Conservation (phyloP, 352 stramenopile genomes). For the Globisporangium radiosum region DNA sequence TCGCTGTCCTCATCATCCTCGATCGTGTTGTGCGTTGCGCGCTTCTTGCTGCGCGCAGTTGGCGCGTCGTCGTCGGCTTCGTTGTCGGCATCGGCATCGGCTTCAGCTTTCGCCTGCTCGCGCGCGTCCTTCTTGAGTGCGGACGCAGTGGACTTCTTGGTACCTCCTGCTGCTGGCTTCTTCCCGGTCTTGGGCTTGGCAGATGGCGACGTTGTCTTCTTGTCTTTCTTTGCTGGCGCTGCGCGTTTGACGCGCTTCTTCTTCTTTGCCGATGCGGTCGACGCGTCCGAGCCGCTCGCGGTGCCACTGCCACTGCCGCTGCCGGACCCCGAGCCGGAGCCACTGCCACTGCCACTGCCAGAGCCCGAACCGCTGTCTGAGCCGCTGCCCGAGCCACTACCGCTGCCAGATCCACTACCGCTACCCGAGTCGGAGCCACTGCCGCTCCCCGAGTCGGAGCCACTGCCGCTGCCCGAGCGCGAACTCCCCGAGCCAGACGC, state of each 20-base stretch:
- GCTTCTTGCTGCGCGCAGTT: slow-evolving; percentile 25
- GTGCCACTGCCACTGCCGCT: slow-evolving; percentile 26
- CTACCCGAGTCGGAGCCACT: slow-evolving; percentile 13
- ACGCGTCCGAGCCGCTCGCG: slow-evolving; percentile 22
- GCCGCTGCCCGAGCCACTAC: slow-evolving; percentile 25
- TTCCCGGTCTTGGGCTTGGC: slow-evolving; percentile 29
- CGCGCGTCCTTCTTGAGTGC: slow-evolving; percentile 27
- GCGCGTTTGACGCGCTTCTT: slow-evolving; percentile 48
- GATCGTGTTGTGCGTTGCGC: slow-evolving; percentile 25
- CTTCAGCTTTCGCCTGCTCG: slow-evolving; percentile 35
- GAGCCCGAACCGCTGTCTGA: slow-evolving; percentile 19
- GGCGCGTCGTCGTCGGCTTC: slow-evolving; percentile 41
- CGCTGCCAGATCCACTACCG: too few relatives aligned
- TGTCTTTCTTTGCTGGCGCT: slow-evolving; percentile 27
- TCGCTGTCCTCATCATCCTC: slow-evolving; percentile 46
- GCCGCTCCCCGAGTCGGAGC: slow-evolving; percentile 23
- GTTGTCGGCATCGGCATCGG: slow-evolving; percentile 49
- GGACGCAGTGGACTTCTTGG: not conserved
- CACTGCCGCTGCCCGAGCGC: slow-evolving; percentile 25
- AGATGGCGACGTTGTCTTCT: slow-evolving; percentile 15
- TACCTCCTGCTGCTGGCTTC: slow-evolving; percentile 18
- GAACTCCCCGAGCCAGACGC: slow-evolving; percentile 54
- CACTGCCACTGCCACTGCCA: slow-evolving; percentile 21
- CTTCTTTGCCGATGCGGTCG: slow-evolving; percentile 5
- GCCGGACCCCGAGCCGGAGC: slow-evolving; percentile 23